Evolutionary conservation across 2,329 filamentous ascomycete species (phyloP).

Genomic region (Colletotrichum costaricense): DNA sequence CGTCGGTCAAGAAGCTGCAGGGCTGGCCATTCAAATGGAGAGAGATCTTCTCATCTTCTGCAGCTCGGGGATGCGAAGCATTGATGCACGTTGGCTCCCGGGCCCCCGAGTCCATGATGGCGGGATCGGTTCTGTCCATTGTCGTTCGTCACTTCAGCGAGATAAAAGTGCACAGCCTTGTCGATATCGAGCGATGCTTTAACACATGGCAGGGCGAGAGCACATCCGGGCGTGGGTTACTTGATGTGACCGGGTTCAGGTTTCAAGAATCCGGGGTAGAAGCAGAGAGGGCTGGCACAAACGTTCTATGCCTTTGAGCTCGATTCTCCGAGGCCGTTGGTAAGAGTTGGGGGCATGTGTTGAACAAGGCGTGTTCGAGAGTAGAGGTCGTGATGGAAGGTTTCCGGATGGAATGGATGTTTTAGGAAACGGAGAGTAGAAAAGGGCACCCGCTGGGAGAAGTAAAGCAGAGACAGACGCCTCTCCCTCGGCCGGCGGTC

Average conservation of each 20-base stretch:
- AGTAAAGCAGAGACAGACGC: neutral
- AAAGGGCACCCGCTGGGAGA: neutral
- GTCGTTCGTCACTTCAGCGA: neutral
- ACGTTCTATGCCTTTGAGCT: slow-evolving; percentile 13
- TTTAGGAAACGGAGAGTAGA: neutral
- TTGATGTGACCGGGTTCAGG: neutral
- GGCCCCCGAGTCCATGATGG: slow-evolving; percentile 27
- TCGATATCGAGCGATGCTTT: slow-evolving; percentile 13
- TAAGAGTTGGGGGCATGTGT: slow-evolving; percentile 6
- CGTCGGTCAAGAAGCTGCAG: slow-evolving; percentile 33
- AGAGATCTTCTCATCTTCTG: slow-evolving; percentile 13
- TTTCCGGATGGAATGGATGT: slow-evolving; percentile 9
- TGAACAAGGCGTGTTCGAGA: neutral
- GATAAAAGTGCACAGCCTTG: slow-evolving; percentile 20
- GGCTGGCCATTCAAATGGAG: slow-evolving; percentile 32
- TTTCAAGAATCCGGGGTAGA: slow-evolving; percentile 30
- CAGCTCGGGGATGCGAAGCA: slow-evolving; percentile 32
- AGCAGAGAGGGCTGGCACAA: slow-evolving; percentile 17
- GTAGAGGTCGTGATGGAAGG: slow-evolving; percentile 6
- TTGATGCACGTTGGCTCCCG: slow-evolving; percentile 30
- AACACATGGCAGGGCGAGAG: slow-evolving; percentile 19
- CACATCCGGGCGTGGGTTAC: slow-evolving; percentile 5
- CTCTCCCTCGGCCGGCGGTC: neutral
- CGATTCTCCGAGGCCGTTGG: neutral
- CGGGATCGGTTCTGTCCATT: slow-evolving; percentile 4